These are phyloP conservation scores for Ascodesmis nigricans DNA, from an alignment of 495 filamentous ascomycete genomes.

Conservation along the genomic window DNA sequence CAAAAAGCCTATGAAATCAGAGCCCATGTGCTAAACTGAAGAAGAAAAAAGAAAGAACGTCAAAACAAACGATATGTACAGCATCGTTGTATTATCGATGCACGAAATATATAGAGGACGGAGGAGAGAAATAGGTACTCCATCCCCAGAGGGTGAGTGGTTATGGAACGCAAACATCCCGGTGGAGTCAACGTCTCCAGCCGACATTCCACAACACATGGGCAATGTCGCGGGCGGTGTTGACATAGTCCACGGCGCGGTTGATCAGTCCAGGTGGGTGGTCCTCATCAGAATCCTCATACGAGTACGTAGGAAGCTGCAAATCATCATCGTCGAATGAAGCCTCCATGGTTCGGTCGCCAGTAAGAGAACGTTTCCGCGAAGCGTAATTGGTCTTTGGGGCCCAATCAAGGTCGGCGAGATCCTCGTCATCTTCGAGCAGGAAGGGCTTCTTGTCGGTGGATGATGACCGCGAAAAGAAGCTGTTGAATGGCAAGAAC, in stretches of 20 bases:
- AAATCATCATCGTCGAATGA: conserved; percentile 13
- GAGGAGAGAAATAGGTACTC: no score
- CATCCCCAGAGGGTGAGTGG: no score
- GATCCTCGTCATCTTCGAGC: conserved; percentile 44
- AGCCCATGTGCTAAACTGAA: no score
- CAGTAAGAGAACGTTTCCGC: conserved; percentile 19
- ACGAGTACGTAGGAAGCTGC: conserved; percentile 29
- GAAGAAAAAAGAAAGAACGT: no score
- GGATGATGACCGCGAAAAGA: conserved; percentile 9
- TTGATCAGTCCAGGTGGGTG: conserved; percentile 42
- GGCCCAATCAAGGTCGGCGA: conserved; percentile 31
- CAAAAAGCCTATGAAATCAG: no score
- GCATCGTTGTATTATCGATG: no score
- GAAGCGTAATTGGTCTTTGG: conserved; percentile 9
- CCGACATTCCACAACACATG: conserved; percentile 98
- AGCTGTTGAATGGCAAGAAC: conserved; percentile 22
- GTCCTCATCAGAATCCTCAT: conserved; percentile 43
- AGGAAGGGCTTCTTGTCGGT: neutral
- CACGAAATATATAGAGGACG: no score
- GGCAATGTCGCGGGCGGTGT: conserved; percentile 86
- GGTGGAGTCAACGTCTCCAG: conserved; percentile 44
- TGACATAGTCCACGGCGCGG: conserved; percentile 76
- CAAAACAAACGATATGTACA: no score
- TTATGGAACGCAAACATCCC: no score
- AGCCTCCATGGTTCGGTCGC: conserved; percentile 3